Conservation (phyloP, 345 rosid species). For the Pugionium dolabratum region DNA sequence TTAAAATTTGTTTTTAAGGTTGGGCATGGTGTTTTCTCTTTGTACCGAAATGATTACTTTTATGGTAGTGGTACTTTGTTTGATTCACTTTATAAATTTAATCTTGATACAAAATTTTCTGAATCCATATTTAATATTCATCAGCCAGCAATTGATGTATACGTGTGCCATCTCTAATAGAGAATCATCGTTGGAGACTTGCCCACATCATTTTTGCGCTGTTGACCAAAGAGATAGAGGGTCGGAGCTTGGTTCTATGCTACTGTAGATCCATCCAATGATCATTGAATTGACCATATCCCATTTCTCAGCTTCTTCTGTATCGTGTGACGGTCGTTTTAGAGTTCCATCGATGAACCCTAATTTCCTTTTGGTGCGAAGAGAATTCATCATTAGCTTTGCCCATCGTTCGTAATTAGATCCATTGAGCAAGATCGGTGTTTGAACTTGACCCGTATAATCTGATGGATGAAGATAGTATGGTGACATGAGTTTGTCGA, state of each 20-base stretch:
- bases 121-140: no score
- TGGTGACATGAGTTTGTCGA: no score
- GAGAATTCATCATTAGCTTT: neutral
- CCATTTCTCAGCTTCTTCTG: neutral
- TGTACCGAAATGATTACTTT: neutral
- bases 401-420: neutral
- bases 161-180: no score
- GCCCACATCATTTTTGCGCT: no score
- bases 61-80: no score
- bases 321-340: neutral
- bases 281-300: neutral
- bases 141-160: no score
- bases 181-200: no score
- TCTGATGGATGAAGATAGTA: no score
- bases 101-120: no score
- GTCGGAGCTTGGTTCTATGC: neutral
- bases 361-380: neutral
- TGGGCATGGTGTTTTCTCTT: neutral
- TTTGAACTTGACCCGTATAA: neutral
- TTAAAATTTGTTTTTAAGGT: no score
- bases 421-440: neutral
- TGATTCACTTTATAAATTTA: no score
- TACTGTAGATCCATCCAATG: neutral
- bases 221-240: no score
- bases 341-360: neutral